Conservation (phyloP, 2,329 filamentous ascomycete genomes). For the Colletotrichum tanaceti region DNA sequence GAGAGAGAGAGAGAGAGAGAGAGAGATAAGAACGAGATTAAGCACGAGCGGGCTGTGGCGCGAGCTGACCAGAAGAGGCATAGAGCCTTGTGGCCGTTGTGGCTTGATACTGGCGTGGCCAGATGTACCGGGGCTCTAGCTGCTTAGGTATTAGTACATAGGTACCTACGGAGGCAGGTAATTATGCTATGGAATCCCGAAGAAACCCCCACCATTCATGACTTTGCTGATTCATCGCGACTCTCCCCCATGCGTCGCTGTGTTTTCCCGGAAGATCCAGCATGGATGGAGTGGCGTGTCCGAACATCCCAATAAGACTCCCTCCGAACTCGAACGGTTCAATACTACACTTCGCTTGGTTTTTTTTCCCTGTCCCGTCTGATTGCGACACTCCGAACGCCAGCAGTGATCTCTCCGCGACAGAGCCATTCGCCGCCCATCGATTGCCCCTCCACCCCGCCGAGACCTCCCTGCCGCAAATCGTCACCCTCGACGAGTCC, state of each 20-base stretch:
- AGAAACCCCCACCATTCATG: constrained; percentile 17
- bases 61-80: background rate
- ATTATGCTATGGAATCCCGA: constrained; percentile 22
- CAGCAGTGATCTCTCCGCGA: background rate
- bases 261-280: background rate
- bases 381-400: background rate
- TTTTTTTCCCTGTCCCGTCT: background rate
- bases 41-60: background rate
- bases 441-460: constrained; percentile 36
- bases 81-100: background rate
- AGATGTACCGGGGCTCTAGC: too few relatives aligned
- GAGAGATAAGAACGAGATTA: constrained; percentile 2
- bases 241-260: constrained; percentile 3
- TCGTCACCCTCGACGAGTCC: background rate
- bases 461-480: background rate
- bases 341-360: background rate
- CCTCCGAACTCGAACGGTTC: background rate
- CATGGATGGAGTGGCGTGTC: background rate
- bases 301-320: background rate
- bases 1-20: constrained; percentile 10
- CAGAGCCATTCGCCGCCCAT: background rate
- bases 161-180: too few relatives aligned
- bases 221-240: constrained; percentile 33
- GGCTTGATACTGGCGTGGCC: background rate
- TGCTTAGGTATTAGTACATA: too few relatives aligned